A percentile compares a stretch with the other conserved stretches of the same genome.
Evolutionary conservation across 176 grass and related monocot species (phyloP).

Genomic region (Zoysia japonica): DNA sequence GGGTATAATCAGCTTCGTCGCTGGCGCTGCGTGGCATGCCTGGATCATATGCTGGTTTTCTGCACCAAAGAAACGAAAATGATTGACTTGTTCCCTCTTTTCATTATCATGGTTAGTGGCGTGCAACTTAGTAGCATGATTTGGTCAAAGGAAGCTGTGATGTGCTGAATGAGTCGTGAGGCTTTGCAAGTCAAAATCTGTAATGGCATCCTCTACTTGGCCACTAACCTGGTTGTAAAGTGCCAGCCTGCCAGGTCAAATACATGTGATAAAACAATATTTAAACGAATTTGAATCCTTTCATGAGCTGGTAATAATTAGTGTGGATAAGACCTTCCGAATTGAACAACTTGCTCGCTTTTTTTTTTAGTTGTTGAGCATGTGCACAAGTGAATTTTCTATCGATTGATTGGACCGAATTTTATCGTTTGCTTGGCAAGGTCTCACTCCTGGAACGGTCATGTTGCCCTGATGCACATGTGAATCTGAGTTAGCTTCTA

Average conservation of each 20-base stretch:
- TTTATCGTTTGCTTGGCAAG: no score
- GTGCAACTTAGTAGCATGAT: constrained; percentile 20
- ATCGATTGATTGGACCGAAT: no score
- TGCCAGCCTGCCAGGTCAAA: background rate
- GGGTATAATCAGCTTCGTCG: background rate
- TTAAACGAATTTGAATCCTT: background rate
- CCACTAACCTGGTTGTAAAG: constrained; percentile 4
- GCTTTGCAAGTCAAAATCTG: constrained; percentile 1
- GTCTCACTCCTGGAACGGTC: no score
- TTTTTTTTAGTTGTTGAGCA: no score
- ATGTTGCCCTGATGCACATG: background rate
- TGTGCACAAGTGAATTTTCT: no score
- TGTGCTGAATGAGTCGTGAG: constrained; percentile 18
- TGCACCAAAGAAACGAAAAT: background rate
- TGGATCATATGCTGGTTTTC: background rate
- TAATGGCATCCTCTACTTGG: constrained; percentile 24
- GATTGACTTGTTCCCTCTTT: background rate
- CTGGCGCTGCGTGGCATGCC: background rate
- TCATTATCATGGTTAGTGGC: constrained; percentile 30
- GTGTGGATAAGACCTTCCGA: no score
- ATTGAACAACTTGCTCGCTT: no score
- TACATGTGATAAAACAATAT: background rate
- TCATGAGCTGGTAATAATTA: background rate
- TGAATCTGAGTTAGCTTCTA: background rate
- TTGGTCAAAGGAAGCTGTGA: constrained; percentile 21